Conservation (phyloP, 2,329 filamentous ascomycete genomes). For the Pseudomassariella vexata region DNA sequence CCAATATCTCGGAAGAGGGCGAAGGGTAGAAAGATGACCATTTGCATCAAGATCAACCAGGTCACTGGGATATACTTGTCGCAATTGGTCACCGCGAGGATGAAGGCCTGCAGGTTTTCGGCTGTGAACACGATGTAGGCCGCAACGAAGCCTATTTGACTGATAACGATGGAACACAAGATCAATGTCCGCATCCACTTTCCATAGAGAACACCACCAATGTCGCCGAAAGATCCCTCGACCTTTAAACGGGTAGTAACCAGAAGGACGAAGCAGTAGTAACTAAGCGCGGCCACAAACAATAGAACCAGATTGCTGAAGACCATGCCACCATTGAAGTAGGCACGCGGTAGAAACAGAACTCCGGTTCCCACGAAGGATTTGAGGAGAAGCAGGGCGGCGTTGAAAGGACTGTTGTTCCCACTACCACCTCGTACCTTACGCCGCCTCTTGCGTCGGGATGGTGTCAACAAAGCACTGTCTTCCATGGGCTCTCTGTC, state of each 20-base stretch:
- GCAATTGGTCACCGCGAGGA: conserved; percentile 86
- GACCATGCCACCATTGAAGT: conserved; percentile 93
- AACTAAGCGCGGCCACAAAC: conserved; percentile 77
- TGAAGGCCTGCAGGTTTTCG: conserved; percentile 91
- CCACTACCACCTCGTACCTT: conserved; percentile 69
- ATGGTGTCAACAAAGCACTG: conserved; percentile 75
- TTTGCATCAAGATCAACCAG: conserved; percentile 87
- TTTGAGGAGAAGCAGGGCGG: conserved; percentile 82
- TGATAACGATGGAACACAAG: conserved; percentile 85
- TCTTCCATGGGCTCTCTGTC: conserved; percentile 80
- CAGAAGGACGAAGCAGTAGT: conserved; percentile 94
- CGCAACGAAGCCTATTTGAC: conserved; percentile 89
- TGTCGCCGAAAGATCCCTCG: conserved; percentile 94
- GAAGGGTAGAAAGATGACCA: conserved; percentile 90
- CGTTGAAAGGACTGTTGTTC: conserved; percentile 72
- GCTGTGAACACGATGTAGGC: conserved; percentile 97
- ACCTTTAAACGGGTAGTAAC: conserved; percentile 81
- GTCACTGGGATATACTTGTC: conserved; percentile 79
- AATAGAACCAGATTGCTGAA: conserved; percentile 93
- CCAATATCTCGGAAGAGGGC: conserved; percentile 94
- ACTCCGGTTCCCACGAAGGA: conserved; percentile 97
- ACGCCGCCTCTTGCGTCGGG: conserved; percentile 66
- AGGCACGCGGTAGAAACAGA: conserved; percentile 85
- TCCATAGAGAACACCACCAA: conserved; percentile 87
- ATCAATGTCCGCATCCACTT: conserved; percentile 86